Evolutionary conservation across 2,329 filamentous ascomycete species (phyloP), one percentile per base, ranked within the genome.

Genomic region (Nemania sp.): DNA sequence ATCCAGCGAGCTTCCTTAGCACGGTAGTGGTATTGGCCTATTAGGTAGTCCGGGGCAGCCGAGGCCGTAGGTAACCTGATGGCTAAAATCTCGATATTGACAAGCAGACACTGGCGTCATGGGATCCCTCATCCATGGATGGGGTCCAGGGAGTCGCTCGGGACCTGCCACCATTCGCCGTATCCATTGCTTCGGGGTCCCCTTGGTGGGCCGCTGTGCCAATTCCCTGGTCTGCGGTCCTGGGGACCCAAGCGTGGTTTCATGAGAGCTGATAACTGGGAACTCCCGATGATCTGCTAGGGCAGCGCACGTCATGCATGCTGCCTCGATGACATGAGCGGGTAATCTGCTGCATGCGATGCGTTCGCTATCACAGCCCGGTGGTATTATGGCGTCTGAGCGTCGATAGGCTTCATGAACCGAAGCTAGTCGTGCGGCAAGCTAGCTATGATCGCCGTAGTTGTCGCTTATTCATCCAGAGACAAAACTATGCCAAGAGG

Each of bases 31-130:
- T 52, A 59, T 53, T 56, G 34, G 62, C 61, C 57, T 61, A 63
- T 65, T 62, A 54, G 60, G 61, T 57, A 66, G 60, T 63, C 60
- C 64, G 63, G 62, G 64, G 64, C 60, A 62, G 44, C 30, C 37
- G 47, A 49, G 47, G 63, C 63, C 63, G 64, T 48, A 57, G 57
- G 57, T 57, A 58, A 55, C 24, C 23, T 43, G 51, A 46, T 60
- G 58, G 58, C 58, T 58, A 60, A 60, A 58, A 49, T 53, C 39
- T 53, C 43, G 46, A 58, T 56, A 53, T 53, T 60, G 42, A 40
- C 51, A 49, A 34, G 24, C 49, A 57, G 50, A 54, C 42, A 40
- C 37, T 49, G 45, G 43, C 28, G 39, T 49, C 34, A 49, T 52
- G 41, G 30, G 44, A 37, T 46, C 39, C 26, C 48, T 40, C 28